Percentiles rank a stretch among this genome's conserved stretches.
Conservation (phyloP, 805 yeast genomes). For the Metschnikowia lunata region DNA sequence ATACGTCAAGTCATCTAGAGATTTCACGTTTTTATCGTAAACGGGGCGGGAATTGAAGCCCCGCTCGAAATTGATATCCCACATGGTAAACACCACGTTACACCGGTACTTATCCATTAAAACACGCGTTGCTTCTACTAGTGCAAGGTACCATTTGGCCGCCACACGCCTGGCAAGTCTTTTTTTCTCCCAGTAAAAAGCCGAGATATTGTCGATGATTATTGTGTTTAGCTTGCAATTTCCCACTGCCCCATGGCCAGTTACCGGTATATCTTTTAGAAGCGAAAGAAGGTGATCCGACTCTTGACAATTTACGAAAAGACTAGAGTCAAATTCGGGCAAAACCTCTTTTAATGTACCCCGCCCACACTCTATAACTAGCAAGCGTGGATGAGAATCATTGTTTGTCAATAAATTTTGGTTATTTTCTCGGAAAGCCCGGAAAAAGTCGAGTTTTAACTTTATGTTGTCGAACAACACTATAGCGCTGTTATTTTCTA, state of each 20-base stretch:
- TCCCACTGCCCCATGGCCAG: neutral
- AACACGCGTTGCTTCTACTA: slow-evolving; percentile 10
- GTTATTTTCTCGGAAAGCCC: slow-evolving; percentile 2
- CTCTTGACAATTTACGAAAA: slow-evolving; percentile 1
- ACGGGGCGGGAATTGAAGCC: slow-evolving; percentile 22
- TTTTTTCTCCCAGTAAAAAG: slow-evolving; percentile 31
- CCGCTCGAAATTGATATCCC: slow-evolving; percentile 27
- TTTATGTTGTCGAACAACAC: slow-evolving; percentile 9
- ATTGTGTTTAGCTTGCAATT: slow-evolving; percentile 18
- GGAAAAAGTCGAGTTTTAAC: slow-evolving; percentile 11
- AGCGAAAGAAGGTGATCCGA: slow-evolving; percentile 4
- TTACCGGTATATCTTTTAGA: slow-evolving; percentile 3
- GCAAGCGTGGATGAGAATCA: neutral
- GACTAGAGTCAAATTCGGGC: neutral
- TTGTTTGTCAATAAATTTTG: neutral
- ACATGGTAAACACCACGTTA: slow-evolving; percentile 26
- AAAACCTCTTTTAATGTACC: neutral
- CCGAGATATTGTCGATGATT: slow-evolving; percentile 30
- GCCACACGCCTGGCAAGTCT: neutral
- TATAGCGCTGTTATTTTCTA: slow-evolving; percentile 11
- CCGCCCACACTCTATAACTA: slow-evolving; percentile 10
- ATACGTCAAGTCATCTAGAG: slow-evolving; percentile 6
- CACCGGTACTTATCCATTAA: slow-evolving; percentile 21
- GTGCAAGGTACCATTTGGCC: slow-evolving; percentile 13
- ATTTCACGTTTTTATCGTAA: neutral